These are phyloP conservation scores for Lactifluus subvellereus DNA, from an alignment of 768 basidiomycete genomes.

Conservation along the genomic window DNA sequence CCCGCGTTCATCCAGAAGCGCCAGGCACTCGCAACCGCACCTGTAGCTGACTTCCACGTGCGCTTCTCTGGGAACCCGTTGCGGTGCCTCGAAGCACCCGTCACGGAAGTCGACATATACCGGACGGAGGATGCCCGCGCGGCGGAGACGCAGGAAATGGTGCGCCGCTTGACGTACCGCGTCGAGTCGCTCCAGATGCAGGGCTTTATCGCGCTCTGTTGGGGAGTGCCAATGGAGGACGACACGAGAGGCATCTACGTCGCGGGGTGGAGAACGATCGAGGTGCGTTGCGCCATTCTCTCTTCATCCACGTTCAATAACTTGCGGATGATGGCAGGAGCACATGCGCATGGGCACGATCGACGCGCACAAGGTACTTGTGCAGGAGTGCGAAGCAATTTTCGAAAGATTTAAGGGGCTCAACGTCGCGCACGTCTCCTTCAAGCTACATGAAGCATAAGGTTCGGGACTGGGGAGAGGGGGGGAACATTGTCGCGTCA, in stretches of 20 bases:
- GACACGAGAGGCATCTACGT: background rate
- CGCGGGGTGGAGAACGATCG: constrained; percentile 3
- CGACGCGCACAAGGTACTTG: constrained; percentile 2
- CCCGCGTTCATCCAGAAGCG: background rate
- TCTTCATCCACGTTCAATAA: background rate
- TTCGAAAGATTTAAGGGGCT: constrained; percentile 1
- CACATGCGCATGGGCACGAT: constrained; percentile 10
- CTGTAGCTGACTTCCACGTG: background rate
- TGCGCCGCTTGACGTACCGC: background rate
- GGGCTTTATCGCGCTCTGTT: background rate
- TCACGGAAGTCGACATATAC: constrained; percentile 1
- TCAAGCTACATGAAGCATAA: background rate
- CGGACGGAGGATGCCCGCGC: background rate
- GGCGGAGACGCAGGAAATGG: background rate
- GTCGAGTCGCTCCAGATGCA: background rate
- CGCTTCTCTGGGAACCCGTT: background rate
- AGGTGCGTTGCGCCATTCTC: background rate
- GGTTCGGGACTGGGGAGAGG: too few relatives aligned
- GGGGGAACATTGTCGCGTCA: too few relatives aligned
- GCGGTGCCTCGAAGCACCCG: background rate
- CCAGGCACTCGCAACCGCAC: background rate
- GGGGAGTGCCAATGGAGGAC: background rate
- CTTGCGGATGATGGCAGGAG: background rate
- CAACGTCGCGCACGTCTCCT: background rate
- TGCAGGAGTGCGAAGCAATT: constrained; percentile 1